Percentiles rank a stretch among this genome's conserved stretches.
Conservation (phyloP, 2,329 filamentous ascomycete species). For the Cladophialophora immunda region DNA sequence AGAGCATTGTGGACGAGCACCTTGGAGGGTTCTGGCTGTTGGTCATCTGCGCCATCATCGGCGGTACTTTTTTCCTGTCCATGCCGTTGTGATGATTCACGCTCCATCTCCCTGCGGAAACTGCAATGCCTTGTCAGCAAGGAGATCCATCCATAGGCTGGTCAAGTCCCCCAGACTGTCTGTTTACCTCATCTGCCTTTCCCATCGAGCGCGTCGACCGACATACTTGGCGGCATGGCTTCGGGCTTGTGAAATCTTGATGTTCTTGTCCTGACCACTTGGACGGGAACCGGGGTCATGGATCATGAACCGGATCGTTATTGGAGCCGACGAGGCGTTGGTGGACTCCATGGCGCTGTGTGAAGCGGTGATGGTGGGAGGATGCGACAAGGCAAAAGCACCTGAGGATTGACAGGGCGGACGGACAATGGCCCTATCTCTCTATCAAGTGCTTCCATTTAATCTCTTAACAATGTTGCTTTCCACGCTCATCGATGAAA, state of each 20-base stretch:
- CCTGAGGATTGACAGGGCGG: background rate
- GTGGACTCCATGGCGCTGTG: background rate
- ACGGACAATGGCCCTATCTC: background rate
- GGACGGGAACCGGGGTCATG: slow-evolving; percentile 12
- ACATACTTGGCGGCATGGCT: slow-evolving; percentile 12
- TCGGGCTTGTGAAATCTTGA: slow-evolving; percentile 11
- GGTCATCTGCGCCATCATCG: background rate
- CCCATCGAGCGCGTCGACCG: slow-evolving; percentile 7
- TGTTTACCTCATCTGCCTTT: slow-evolving; percentile 5
- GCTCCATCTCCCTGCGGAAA: slow-evolving; percentile 6
- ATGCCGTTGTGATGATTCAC: background rate
- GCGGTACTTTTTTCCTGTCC: background rate
- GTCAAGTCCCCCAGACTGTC: background rate
- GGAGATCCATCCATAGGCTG: background rate
- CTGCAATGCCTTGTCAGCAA: background rate
- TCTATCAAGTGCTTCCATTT: slow-evolving; percentile 2
- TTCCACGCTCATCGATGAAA: background rate
- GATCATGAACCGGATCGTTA: slow-evolving; percentile 10
- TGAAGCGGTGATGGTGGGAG: background rate
- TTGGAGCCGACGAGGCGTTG: slow-evolving; percentile 8
- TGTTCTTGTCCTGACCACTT: slow-evolving; percentile 1
- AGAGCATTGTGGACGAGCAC: slow-evolving; percentile 4
- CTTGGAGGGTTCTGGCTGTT: background rate
- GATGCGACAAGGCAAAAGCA: background rate
- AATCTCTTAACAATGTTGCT: background rate